Percentiles rank a stretch among this genome's conserved stretches.
Evolutionary conservation across 805 yeast species (phyloP).

Genomic region (Ogataea pignaliae): DNA sequence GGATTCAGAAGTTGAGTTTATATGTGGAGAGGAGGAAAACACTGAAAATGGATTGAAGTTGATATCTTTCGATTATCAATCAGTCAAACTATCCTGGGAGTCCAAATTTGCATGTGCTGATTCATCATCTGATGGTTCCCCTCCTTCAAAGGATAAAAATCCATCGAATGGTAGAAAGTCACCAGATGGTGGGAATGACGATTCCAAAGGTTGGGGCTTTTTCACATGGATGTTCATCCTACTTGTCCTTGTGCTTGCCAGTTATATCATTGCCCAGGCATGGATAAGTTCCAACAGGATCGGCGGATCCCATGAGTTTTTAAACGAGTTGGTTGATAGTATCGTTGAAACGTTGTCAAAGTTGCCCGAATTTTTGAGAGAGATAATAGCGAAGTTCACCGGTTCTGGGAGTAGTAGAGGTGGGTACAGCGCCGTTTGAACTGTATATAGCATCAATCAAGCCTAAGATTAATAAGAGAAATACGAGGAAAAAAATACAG

Average conservation of each 20-base stretch:
- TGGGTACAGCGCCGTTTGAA: constrained; percentile 88
- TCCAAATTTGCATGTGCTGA: constrained; percentile 38
- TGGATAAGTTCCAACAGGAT: constrained; percentile 67
- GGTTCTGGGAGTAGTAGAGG: constrained; percentile 62
- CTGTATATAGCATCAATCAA: background rate
- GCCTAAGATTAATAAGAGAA: too few relatives aligned
- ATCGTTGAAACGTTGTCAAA: constrained; percentile 52
- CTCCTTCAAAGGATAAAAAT: constrained; percentile 27
- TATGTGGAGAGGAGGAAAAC: constrained; percentile 37
- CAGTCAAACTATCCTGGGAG: constrained; percentile 27
- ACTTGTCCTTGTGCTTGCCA: constrained; percentile 62
- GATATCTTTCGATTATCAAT: constrained; percentile 35
- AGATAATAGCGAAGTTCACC: constrained; percentile 61
- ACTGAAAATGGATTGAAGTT: constrained; percentile 25
- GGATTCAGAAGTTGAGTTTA: constrained; percentile 42
- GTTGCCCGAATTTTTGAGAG: constrained; percentile 62
- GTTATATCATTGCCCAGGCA: constrained; percentile 68
- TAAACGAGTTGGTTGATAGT: constrained; percentile 69
- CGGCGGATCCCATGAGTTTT: constrained; percentile 64
- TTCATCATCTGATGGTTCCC: constrained; percentile 12
- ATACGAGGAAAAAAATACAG: too few relatives aligned
- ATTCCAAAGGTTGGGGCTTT: constrained; percentile 67
- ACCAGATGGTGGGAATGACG: constrained; percentile 26
- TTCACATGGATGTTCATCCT: constrained; percentile 79
- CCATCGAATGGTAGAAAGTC: constrained; percentile 24